Conservation (phyloP, 805 yeast genomes). For the Ogataea thermomethanolica region DNA sequence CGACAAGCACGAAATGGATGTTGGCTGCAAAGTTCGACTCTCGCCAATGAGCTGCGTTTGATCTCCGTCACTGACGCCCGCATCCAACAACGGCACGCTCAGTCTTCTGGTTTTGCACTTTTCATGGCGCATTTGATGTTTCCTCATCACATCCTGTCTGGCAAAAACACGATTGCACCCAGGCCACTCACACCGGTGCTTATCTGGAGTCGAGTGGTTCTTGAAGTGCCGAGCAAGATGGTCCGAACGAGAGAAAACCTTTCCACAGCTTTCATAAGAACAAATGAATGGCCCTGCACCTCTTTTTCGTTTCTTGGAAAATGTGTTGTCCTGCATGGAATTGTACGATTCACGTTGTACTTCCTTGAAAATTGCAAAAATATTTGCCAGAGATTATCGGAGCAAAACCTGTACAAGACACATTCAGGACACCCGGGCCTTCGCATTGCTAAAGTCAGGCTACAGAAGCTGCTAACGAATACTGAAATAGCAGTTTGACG, state of each 20-base stretch:
- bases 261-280: constrained; percentile 43
- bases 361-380: no score
- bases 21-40: no score
- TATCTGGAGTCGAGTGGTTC: constrained; percentile 44
- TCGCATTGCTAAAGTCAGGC: no score
- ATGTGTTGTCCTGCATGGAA: constrained; percentile 1
- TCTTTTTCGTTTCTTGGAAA: constrained; percentile 12
- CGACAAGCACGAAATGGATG: no score
- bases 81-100: background rate
- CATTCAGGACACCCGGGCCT: no score
- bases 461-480: no score
- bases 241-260: constrained; percentile 54
- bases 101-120: background rate
- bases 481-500: no score
- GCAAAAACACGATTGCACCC: constrained; percentile 53
- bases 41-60: no score
- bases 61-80: no score
- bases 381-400: background rate
- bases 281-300: constrained; percentile 27
- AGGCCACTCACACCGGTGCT: constrained; percentile 44
- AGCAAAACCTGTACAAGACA: background rate
- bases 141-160: constrained; percentile 45
- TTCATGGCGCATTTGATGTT: constrained; percentile 39
- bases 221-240: constrained; percentile 55
- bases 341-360: background rate